These are phyloP conservation scores for Bondarzewia mesenterica DNA, from an alignment of 1,284 basidiomycete genomes.

Conservation along the genomic window DNA sequence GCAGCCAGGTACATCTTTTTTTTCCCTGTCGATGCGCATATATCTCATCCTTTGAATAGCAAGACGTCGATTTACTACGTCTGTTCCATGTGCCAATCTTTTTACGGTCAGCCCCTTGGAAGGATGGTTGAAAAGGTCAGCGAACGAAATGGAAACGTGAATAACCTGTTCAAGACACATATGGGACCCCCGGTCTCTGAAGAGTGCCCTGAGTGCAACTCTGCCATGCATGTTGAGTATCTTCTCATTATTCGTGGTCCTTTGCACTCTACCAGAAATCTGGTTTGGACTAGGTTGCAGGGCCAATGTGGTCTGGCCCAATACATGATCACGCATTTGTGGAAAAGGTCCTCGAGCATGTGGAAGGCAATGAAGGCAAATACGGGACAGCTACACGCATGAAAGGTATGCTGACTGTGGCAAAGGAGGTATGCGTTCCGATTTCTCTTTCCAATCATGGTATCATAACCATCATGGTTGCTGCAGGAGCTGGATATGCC, in stretches of 20 bases:
- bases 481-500: slow-evolving; percentile 71
- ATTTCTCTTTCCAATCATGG: neutral
- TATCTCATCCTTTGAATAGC: slow-evolving; percentile 29
- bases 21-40: neutral
- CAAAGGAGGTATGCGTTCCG: slow-evolving; percentile 67
- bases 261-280: neutral
- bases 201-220: slow-evolving; percentile 79
- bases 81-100: slow-evolving; percentile 76
- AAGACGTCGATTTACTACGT: slow-evolving; percentile 80
- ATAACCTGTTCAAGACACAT: slow-evolving; percentile 65
- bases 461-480: neutral
- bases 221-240: slow-evolving; percentile 56
- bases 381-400: slow-evolving; percentile 84
- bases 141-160: slow-evolving; percentile 44
- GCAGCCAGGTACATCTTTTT: slow-evolving; percentile 60
- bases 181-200: slow-evolving; percentile 62
- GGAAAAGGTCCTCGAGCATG: slow-evolving; percentile 64
- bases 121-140: slow-evolving; percentile 50
- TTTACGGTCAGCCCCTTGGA: slow-evolving; percentile 76
- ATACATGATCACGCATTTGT: slow-evolving; percentile 80
- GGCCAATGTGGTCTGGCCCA: slow-evolving; percentile 94
- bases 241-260: slow-evolving; percentile 2
- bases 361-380: slow-evolving; percentile 50
- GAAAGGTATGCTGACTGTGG: slow-evolving; percentile 92
- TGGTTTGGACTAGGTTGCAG: slow-evolving; percentile 53